Evolutionary conservation across 75 land plant genomes (phyloP).

Genomic region (Picea glauca): DNA sequence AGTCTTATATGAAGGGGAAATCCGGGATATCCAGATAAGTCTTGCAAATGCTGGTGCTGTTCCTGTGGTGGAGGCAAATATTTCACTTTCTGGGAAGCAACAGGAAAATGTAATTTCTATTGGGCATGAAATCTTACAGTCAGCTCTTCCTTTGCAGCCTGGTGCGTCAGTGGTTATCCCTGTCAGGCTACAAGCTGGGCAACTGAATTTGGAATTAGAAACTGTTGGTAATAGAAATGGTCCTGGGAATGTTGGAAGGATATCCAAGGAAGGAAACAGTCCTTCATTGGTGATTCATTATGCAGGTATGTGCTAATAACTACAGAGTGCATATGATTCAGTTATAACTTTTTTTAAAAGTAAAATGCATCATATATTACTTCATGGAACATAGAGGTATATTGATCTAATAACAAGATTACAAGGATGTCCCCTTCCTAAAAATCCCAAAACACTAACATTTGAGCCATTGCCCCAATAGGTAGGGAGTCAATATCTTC

Average conservation of each 20-base stretch:
- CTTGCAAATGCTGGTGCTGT: constrained; percentile 89
- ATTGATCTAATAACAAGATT: too few relatives aligned
- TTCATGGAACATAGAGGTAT: too few relatives aligned
- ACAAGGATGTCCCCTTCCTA: too few relatives aligned
- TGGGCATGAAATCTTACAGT: constrained; percentile 47
- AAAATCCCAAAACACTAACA: too few relatives aligned
- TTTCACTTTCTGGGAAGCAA: constrained; percentile 78
- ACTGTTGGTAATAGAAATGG: constrained; percentile 27
- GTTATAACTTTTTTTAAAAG: not conserved
- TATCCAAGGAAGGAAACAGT: constrained; percentile 58
- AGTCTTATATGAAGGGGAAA: constrained; percentile 93
- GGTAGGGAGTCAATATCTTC: too few relatives aligned
- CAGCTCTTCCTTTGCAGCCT: constrained; percentile 85
- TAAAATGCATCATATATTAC: too few relatives aligned
- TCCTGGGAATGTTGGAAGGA: constrained; percentile 32
- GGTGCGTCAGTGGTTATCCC: constrained; percentile 76
- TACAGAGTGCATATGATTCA: constrained; percentile 6
- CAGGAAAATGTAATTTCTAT: constrained; percentile 79
- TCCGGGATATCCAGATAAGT: constrained; percentile 75
- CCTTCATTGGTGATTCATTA: constrained; percentile 83
- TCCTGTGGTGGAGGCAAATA: constrained; percentile 83
- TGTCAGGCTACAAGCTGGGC: constrained; percentile 78
- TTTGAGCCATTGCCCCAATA: too few relatives aligned
- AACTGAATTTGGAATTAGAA: constrained; percentile 53
- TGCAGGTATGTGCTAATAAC: constrained; percentile 43